Evolutionary conservation across 2,329 filamentous ascomycete genomes (phyloP).

Genomic region (Aspergillus sp.): DNA sequence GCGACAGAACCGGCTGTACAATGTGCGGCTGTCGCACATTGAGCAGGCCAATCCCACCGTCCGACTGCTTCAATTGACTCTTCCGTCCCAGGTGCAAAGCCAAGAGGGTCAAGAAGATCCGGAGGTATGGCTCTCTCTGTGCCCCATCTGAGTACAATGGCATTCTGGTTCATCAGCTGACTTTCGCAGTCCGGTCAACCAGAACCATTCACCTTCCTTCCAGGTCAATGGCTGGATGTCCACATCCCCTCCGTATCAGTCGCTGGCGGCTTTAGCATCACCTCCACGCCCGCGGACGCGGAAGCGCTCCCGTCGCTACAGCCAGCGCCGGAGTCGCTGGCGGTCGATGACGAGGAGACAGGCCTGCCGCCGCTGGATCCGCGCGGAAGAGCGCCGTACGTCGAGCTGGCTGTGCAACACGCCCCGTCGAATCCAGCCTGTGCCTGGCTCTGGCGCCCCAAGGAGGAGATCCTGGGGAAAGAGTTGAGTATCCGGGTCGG

Average conservation of each 20-base stretch:
- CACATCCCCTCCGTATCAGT: slow-evolving; percentile 67
- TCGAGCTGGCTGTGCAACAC: slow-evolving; percentile 77
- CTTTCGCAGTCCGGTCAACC: slow-evolving; percentile 19
- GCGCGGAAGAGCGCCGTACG: slow-evolving; percentile 46
- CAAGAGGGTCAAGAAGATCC: slow-evolving; percentile 25
- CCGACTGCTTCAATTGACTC: slow-evolving; percentile 64
- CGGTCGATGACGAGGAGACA: slow-evolving; percentile 17
- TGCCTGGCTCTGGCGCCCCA: slow-evolving; percentile 69
- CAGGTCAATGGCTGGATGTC: slow-evolving; percentile 88
- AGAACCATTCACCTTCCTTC: slow-evolving; percentile 60
- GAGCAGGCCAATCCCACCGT: slow-evolving; percentile 65
- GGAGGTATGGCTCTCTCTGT: slow-evolving; percentile 35
- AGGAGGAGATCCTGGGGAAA: slow-evolving; percentile 56
- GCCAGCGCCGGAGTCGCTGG: slow-evolving; percentile 13
- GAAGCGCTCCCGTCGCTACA: slow-evolving; percentile 29
- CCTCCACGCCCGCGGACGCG: slow-evolving; percentile 66
- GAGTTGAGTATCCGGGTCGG: slow-evolving; percentile 70
- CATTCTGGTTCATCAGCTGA: no score
- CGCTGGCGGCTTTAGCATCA: slow-evolving; percentile 86
- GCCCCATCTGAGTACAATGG: no score
- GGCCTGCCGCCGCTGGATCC: slow-evolving; percentile 20
- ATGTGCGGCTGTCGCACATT: slow-evolving; percentile 61
- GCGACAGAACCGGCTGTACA: slow-evolving; percentile 64
- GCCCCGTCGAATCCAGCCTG: slow-evolving; percentile 71
- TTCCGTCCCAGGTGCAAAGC: slow-evolving; percentile 48